Percentiles rank a stretch among this genome's conserved stretches.
Conservation (phyloP, 2,329 filamentous ascomycete species). For the Magnaporthales sp. region DNA sequence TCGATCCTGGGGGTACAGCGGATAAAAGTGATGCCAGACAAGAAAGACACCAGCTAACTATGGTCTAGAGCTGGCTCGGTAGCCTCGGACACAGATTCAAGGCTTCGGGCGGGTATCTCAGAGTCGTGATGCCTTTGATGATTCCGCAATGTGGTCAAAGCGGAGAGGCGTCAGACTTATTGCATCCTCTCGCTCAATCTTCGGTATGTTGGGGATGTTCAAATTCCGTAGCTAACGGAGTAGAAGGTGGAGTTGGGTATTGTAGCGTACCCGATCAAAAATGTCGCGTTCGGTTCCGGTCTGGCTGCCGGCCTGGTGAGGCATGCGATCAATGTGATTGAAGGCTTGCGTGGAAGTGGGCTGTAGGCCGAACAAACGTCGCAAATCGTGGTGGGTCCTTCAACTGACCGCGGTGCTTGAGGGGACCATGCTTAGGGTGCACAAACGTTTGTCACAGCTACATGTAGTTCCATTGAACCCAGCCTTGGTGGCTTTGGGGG, state of each 20-base stretch:
- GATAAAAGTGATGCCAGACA: not conserved
- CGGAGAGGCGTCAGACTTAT: not conserved
- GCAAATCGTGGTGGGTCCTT: not conserved
- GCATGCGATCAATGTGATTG: not conserved
- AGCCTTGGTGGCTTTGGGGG: not conserved
- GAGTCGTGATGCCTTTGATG: not conserved
- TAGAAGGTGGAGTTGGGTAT: not conserved
- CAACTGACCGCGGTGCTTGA: not conserved
- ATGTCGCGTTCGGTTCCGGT: not conserved
- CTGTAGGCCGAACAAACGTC: not conserved
- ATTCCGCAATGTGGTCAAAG: not conserved
- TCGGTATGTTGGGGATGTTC: not conserved
- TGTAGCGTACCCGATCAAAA: not conserved
- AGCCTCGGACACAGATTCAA: not conserved
- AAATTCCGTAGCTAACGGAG: not conserved
- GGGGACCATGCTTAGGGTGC: not conserved
- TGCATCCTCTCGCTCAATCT: not conserved
- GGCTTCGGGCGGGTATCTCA: not conserved
- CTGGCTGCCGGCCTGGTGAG: not conserved
- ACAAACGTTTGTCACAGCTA: not conserved
- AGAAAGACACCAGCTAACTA: not conserved
- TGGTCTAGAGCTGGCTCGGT: not conserved
- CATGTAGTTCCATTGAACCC: not conserved
- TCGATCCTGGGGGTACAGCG: slow-evolving; percentile 6
- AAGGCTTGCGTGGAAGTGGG: not conserved